Evolutionary conservation across 2,329 filamentous ascomycete species (phyloP), one percentile per base, ranked within the genome.

Genomic region (Didymella sp.): DNA sequence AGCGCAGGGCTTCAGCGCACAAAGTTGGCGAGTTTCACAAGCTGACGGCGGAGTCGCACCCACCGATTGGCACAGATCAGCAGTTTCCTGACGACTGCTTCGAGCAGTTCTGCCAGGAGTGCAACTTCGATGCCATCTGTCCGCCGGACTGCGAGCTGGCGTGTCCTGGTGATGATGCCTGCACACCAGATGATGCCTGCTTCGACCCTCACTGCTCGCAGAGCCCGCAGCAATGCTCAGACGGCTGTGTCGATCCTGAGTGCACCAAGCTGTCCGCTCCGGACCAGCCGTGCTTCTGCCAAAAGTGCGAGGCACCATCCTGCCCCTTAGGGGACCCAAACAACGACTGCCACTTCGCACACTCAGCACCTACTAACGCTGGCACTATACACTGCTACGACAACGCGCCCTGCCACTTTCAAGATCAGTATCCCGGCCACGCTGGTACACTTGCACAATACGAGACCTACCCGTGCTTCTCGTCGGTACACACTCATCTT

Each of bases 301-400:
- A 72, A 51, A 69, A 71, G 59, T 76, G 73, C 58, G 65, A 69
- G 38, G 62, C 60, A 43, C 64, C 63, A 40, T 67, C 71, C 42
- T 76, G 73, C 47, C 69, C 71, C 6, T 45, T 75, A 46, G 70
- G 68, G 30, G 68, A 75, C 42, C 67, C 60, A 3, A 48, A 61
- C 42, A 70, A 66, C 51, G 69, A 72, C 49, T 76, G 74, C 46
- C 70, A 75, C 52, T 58, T 69, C 19, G 67, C 67, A 7, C 73
- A 76, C 49, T 65, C 72, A n/a, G 67, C 66, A 4, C 69, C 71
- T 30, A 69, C 68, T 15, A 47, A 62, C 6, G 58, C 68, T 30
- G 70, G 72, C 24, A 73, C 72, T n/a, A 65, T 74, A 30, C 72
- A 66, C 67, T 75, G 72, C 63, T 73, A 70, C 61, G 72, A 73